These are phyloP conservation scores for Priceomyces melissophilus DNA, from an alignment of 805 yeast species.

Conservation along the genomic window DNA sequence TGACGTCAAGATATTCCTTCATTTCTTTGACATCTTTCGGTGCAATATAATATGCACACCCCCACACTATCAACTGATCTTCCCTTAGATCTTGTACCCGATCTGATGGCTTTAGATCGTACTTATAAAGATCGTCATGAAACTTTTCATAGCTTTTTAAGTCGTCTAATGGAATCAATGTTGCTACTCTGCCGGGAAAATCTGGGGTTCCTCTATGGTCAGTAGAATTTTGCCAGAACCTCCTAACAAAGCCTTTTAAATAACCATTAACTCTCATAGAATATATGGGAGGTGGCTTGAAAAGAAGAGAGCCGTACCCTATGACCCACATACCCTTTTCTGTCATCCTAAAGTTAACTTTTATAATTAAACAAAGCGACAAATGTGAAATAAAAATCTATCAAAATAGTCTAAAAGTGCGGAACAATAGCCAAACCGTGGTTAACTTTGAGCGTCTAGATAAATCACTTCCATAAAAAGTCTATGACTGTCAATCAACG, in stretches of 20 bases:
- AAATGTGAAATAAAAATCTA: too few relatives aligned
- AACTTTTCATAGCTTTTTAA: constrained; percentile 41
- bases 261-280: constrained; percentile 66
- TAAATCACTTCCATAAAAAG: too few relatives aligned
- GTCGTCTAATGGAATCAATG: constrained; percentile 62
- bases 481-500: too few relatives aligned
- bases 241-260: constrained; percentile 68
- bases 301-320: constrained; percentile 87
- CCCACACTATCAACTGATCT: constrained; percentile 60
- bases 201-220: constrained; percentile 90
- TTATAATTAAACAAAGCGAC: too few relatives aligned
- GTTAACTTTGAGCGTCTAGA: too few relatives aligned
- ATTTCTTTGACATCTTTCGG: constrained; percentile 61
- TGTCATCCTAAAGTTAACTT: neutral
- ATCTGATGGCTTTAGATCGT: constrained; percentile 20
- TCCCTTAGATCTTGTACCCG: constrained; percentile 20
- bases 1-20: constrained; percentile 63
- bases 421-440: too few relatives aligned
- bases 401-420: too few relatives aligned
- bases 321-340: constrained; percentile 65
- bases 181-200: constrained; percentile 86
- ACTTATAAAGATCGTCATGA: constrained; percentile 38
- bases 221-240: constrained; percentile 89
- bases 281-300: constrained; percentile 82
- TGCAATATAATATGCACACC: constrained; percentile 79